Base-by-base conservation (phyloP, 306 rosid species). In the Citrullus colocynthis region DNA sequence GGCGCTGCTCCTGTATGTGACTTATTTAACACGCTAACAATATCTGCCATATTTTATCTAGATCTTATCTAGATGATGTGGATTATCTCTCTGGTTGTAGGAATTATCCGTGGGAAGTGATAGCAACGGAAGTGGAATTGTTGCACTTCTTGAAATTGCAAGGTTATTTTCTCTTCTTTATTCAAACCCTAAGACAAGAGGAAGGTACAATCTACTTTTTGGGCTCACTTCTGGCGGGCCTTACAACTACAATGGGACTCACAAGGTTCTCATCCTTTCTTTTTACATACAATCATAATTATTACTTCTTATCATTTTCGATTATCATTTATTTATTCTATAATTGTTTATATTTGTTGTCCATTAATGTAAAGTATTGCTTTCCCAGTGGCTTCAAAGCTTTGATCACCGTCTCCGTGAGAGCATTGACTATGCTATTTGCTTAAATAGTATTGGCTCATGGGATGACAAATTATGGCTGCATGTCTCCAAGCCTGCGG, bases 191-290 rank as follows among this genome's bases (percentile, higher is more conserved):
- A 96, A 91, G 88, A 96, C 99, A 44, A 85, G 99, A 88, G 99
- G 98, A 70, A 88, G 89, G 82, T 96, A 96, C 89, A 96, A 96
- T 84, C 80, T 96, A 73, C 93, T 96, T 39, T 96, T 96, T 20
- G 99, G 99, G 75, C 87, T 96, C 83, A 96, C 98, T 14, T 96
- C 99, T 77, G 98, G 94, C 34, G 99, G 98, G 69, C 99, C 99
- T 67, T 96, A 89, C 85, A 93, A 96, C 87, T 96, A 96, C 88
- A 93, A 96, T 81, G 99, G 99, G 83, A 96, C 99, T 78, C 88
- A 86, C 36, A 92, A 96, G 98, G 99, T 96, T 84, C 48, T 37
- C 16, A 61, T 74, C 64, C 71, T 32, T 28, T 81, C 9, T 58
- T 34, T 15, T 7, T 48, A 30, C 36, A 71, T 54, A 15, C 75